Evolutionary conservation across 805 yeast species (phyloP).

Genomic region (Pachysolen tannophilus): DNA sequence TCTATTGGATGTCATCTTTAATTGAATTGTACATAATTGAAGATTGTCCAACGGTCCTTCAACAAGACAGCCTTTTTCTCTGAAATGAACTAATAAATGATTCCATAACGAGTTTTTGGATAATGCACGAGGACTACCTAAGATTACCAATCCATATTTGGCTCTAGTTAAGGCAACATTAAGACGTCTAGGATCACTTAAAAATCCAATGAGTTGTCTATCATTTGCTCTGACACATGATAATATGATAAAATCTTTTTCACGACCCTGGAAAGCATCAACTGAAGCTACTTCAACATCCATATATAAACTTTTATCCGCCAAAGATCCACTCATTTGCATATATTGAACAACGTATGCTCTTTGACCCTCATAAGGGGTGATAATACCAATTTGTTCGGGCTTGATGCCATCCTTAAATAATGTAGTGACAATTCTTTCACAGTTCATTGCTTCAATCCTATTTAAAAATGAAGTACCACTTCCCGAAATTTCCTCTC

Average conservation of each 20-base stretch:
- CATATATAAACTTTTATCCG: conserved; percentile 52
- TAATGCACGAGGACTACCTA: conserved; percentile 80
- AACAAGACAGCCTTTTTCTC: conserved; percentile 81
- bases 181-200: conserved; percentile 77
- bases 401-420: conserved; percentile 75
- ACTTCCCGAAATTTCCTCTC: conserved; percentile 76
- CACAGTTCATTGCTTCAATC: conserved; percentile 85
- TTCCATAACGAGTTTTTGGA: conserved; percentile 72
- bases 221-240: conserved; percentile 63
- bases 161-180: conserved; percentile 91
- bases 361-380: conserved; percentile 93
- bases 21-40: conserved; percentile 61
- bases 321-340: conserved; percentile 59
- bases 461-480: conserved; percentile 82
- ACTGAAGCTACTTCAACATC: conserved; percentile 83
- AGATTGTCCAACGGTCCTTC: conserved; percentile 82
- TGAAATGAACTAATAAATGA: conserved; percentile 63
- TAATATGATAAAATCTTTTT: conserved; percentile 41
- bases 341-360: conserved; percentile 74
- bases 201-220: conserved; percentile 68
- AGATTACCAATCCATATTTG: conserved; percentile 65
- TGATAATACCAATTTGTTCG: conserved; percentile 80
- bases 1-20: conserved; percentile 20
- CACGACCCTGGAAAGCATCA: conserved; percentile 56
- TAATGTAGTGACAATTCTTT: conserved; percentile 62